Conservation (phyloP, 768 basidiomycete species). For the Candolleomyces eurysporus region DNA sequence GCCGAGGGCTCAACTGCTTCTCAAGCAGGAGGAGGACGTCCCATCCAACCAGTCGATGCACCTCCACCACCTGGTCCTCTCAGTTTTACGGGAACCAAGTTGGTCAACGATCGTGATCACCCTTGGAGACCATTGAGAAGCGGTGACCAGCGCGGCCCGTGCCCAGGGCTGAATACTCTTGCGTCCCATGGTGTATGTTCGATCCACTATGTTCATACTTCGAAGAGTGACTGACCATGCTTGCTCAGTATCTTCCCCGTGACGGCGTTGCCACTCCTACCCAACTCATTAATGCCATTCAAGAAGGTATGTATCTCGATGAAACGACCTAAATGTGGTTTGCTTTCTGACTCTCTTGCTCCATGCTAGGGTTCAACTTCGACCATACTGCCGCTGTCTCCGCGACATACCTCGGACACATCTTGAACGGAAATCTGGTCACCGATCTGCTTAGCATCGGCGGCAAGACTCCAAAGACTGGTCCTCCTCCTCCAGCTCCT, state of each 20-base stretch:
- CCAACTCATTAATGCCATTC: slow-evolving; percentile 13
- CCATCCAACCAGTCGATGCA: not conserved
- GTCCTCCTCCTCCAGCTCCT: slow-evolving; percentile 9
- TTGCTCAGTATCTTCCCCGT: slow-evolving; percentile 13
- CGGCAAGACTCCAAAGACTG: slow-evolving; percentile 14
- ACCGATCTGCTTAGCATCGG: slow-evolving; percentile 18
- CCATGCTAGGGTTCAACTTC: slow-evolving; percentile 14
- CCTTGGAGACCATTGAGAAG: slow-evolving; percentile 17
- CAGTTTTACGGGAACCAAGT: slow-evolving; percentile 11
- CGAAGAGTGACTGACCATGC: not conserved
- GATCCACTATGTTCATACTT: not conserved
- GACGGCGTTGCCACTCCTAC: slow-evolving; percentile 13
- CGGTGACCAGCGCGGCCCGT: too few species aligned
- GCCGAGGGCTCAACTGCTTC: too few species aligned
- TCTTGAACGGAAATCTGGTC: slow-evolving; percentile 16
- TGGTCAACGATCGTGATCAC: slow-evolving; percentile 12
- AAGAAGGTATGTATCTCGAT: slow-evolving; percentile 10
- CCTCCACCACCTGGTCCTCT: slow-evolving; percentile 6
- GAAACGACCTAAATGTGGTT: too few species aligned
- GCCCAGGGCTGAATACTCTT: slow-evolving; percentile 6
- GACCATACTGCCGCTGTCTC: slow-evolving; percentile 11
- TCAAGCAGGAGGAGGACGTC: too few species aligned
- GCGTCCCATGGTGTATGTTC: slow-evolving; percentile 18
- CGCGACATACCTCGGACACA: slow-evolving; percentile 13
- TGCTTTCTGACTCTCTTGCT: not conserved